Evolutionary conservation across 768 basidiomycete genomes (phyloP).

Genomic region (Ramaria sp.): DNA sequence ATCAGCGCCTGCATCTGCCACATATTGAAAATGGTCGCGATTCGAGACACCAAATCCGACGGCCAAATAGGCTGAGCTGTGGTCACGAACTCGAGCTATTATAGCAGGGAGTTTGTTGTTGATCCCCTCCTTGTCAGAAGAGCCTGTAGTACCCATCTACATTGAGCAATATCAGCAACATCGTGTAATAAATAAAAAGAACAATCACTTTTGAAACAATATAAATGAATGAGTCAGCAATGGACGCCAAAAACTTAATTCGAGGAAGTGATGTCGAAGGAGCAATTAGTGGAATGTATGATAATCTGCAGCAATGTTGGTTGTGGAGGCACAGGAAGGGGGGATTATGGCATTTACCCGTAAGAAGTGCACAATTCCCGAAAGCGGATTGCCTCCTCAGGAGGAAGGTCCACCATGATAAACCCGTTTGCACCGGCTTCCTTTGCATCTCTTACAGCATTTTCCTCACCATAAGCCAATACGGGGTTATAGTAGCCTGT

Average conservation of each 20-base stretch:
- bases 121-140: conserved; percentile 59
- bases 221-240: conserved; percentile 97
- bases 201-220: conserved; percentile 84
- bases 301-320: conserved; percentile 42
- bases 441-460: conserved; percentile 79
- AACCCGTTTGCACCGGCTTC: conserved; percentile 95
- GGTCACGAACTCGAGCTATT: conserved; percentile 69
- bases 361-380: conserved; percentile 74
- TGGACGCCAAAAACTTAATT: conserved; percentile 82
- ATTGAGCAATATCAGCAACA: neutral
- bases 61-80: conserved; percentile 74
- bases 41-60: conserved; percentile 97
- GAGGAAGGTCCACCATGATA: conserved; percentile 95
- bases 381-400: conserved; percentile 90
- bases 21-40: conserved; percentile 76
- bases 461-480: conserved; percentile 91
- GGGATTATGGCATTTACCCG: conserved; percentile 41
- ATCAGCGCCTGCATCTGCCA: conserved; percentile 83
- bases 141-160: conserved; percentile 97
- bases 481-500: conserved; percentile 96
- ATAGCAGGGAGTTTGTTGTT: conserved; percentile 75
- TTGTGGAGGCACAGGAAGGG: neutral
- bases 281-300: conserved; percentile 91
- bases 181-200: conserved; percentile 10
- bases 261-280: conserved; percentile 84